Evolutionary conservation across 306 rosid genomes (phyloP), one percentile per base, ranked within the genome.

Genomic region (Trifolium subterraneum): DNA sequence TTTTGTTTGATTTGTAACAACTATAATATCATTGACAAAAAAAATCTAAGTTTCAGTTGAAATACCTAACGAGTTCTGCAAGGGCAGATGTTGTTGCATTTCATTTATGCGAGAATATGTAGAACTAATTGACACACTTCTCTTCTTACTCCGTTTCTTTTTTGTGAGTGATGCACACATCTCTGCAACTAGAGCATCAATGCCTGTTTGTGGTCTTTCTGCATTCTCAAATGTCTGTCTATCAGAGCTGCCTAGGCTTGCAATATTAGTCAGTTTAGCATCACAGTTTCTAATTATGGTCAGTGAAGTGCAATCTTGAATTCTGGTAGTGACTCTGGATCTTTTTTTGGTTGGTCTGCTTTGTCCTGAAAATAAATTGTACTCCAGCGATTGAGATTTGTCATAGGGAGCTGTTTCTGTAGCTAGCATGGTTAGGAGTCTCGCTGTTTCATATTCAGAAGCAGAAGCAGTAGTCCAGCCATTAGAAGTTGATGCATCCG

Each of bases 141-240:
- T 90, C 88, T 79, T 91, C 38, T 68, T 86, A 33, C 88, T 81
- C 59, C 95, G 83, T 73, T 86, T 90, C 87, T 84, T 94, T 86
- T 76, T 91, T 74, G 85, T 81, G 12, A 78, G 79, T 39, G 83
- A 75, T 73, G 84, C 71, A n/a, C 66, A 25, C 80, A 76, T 81
- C 15, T 85, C 83, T 22, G 82, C 87, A 54, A 38, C 82, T 72
- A 91, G 84, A 68, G 83, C 88, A 75, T 89, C 88, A 55, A 83
- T 75, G 84, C 87, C 82, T 44, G 85, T 75, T 12, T 72, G 77
- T 59, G 84, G 80, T 62, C 67, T 72, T 42, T 68, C 73, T 22
- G 70, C 81, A 75, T 84, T 79, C 71, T 45, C 70, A 79, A 38
- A 62, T 56, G 71, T 44, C 64, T 81, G 79, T 64, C 41, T 52